Evolutionary conservation across 1,284 basidiomycete species (phyloP).

Genomic region (Microbotryum violaceum): DNA sequence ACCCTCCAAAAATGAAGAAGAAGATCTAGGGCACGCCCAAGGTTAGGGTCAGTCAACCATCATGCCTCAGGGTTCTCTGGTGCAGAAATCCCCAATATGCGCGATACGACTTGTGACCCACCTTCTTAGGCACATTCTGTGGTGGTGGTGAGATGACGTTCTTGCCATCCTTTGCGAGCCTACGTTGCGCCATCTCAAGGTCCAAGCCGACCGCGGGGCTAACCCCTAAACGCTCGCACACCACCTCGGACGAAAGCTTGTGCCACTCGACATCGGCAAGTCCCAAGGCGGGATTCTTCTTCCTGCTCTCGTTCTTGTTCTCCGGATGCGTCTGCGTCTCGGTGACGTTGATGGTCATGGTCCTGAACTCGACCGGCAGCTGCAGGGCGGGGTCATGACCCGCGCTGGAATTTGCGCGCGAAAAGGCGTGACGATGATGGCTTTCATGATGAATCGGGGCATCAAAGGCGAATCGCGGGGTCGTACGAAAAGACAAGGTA

Average conservation of each 20-base stretch:
- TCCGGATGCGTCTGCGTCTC: neutral
- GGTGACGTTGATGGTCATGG: conserved; percentile 23
- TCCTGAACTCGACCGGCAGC: conserved; percentile 36
- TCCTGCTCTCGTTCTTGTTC: neutral
- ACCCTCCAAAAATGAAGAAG: conserved; percentile 48
- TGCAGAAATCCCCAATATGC: no score
- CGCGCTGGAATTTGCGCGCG: no score
- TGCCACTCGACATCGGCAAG: conserved; percentile 49
- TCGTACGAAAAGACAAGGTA: no score
- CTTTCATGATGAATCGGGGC: no score
- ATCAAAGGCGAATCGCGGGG: no score
- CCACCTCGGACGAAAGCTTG: conserved; percentile 44
- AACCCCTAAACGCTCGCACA: conserved; percentile 47
- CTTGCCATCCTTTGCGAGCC: conserved; percentile 44
- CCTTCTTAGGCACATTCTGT: neutral
- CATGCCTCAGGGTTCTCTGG: no score
- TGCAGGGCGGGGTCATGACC: neutral
- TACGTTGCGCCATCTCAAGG: conserved; percentile 43
- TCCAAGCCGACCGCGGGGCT: conserved; percentile 48
- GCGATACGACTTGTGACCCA: no score
- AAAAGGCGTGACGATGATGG: no score
- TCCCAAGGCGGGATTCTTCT: neutral
- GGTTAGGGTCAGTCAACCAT: neutral
- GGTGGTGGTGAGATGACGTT: conserved; percentile 49
- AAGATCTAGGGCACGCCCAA: conserved; percentile 34